Evolutionary conservation across 2,329 filamentous ascomycete genomes (phyloP).

Genomic region (Aureobasidium pullulans): DNA sequence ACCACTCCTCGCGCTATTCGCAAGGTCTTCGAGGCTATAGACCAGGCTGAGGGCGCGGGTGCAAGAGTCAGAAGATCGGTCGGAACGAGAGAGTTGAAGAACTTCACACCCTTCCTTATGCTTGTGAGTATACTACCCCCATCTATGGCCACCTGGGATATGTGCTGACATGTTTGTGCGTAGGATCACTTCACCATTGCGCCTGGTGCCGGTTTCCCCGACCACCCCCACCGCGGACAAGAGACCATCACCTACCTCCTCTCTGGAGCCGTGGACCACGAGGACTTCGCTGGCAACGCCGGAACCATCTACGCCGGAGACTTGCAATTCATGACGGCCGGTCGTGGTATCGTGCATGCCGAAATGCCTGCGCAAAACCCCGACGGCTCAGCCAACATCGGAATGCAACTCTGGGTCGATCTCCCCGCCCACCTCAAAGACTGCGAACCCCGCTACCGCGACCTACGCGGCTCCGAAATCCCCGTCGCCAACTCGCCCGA

Average conservation of each 20-base stretch:
- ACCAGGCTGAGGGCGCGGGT: slow-evolving; percentile 82
- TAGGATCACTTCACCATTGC: slow-evolving; percentile 74
- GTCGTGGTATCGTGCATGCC: slow-evolving; percentile 83
- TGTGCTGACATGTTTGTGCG: neutral
- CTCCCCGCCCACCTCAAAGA: slow-evolving; percentile 72
- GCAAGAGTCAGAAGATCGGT: slow-evolving; percentile 82
- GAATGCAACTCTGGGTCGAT: slow-evolving; percentile 94
- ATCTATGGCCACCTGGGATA: neutral
- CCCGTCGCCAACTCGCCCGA: slow-evolving; percentile 64
- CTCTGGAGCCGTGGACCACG: slow-evolving; percentile 78
- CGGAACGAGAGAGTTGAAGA: slow-evolving; percentile 72
- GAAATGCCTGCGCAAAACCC: slow-evolving; percentile 82
- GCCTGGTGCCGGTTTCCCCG: slow-evolving; percentile 79
- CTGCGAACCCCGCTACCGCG: slow-evolving; percentile 88
- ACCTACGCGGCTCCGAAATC: slow-evolving; percentile 72
- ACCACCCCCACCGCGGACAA: slow-evolving; percentile 76
- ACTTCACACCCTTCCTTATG: slow-evolving; percentile 70
- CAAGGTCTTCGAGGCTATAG: slow-evolving; percentile 74
- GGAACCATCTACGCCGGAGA: slow-evolving; percentile 84
- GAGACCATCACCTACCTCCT: slow-evolving; percentile 88
- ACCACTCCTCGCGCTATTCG: slow-evolving; percentile 67
- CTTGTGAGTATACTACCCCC: neutral
- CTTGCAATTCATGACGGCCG: slow-evolving; percentile 96
- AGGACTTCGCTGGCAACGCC: slow-evolving; percentile 80
- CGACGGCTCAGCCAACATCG: slow-evolving; percentile 71